Base-by-base conservation (phyloP, 2,329 filamentous ascomycete species). In the Fusarium metavorans region DNA sequence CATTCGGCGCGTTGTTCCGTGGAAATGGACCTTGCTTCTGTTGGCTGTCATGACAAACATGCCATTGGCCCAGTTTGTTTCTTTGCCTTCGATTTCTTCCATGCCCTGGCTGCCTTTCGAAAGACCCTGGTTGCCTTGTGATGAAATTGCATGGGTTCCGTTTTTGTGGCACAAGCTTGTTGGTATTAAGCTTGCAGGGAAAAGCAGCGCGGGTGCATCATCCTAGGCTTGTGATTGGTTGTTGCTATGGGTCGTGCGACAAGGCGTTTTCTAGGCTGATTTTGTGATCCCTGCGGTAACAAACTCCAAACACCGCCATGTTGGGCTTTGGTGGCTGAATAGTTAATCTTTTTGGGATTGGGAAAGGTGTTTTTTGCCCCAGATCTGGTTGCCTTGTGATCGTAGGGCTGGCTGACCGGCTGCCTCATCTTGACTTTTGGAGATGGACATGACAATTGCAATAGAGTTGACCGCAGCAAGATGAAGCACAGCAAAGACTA, bases 111-210 rank as follows among this genome's bases (percentile, higher is more conserved):
- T 52, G 56, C 34, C 54, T 37, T 37, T 39, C 9, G 13, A 37
- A 37, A 16, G 16, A 37, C 54, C 54, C 54, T 10, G 54, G 32
- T 39, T 58, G 23, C 32, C 56, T 39, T 39, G 32, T 58, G 45
- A 45, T 63, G 52, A 63, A 35, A 37, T 37, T 39, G 45, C 52
- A 58, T 71, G 62, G 71, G 27, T 52, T 11, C 27, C 11, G 27
- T 52, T n/a, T 52, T 52, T 64, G 58, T 60, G 54, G 30, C 27
- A 68, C 73, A 73, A 73, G 71, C 71, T 73, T 73, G 64, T 67
- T 25, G 54, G 37, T 27, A 9, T 68, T 68, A 73, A 73, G 58
- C 71, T 71, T 60, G 63, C 71, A 71, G 62, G 48, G 34, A 30
- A 43, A 43, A 65, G 1, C 50, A 71, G 37, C 58, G 1, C 41